phyloP scores from a whole-genome alignment of 2,329 filamentous ascomycete genomes.

The Trichophyton benhamiae region DNA sequence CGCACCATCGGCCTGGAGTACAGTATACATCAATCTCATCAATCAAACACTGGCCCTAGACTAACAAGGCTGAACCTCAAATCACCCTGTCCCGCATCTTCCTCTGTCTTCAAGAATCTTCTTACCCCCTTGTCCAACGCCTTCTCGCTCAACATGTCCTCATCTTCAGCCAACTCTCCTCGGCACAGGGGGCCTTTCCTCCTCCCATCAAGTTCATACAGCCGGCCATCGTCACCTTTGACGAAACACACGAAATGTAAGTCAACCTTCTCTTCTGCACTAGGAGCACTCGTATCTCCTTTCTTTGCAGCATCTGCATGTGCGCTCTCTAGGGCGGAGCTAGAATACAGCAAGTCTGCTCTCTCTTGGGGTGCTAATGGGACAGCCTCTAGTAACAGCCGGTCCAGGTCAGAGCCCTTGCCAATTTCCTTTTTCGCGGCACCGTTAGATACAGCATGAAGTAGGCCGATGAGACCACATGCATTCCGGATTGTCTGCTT shows the following conservation, averaged over 20 bases:
- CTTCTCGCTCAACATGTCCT: conserved; percentile 63
- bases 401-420: conserved; percentile 34
- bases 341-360: conserved; percentile 64
- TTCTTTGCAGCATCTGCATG: conserved; percentile 64
- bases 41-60: conserved; percentile 45
- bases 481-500: conserved; percentile 89
- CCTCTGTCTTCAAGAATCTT: conserved; percentile 48
- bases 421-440: conserved; percentile 51
- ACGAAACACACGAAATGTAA: conserved; percentile 95
- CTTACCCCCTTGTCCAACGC: conserved; percentile 60
- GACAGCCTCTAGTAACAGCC: conserved; percentile 57
- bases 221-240: conserved; percentile 55
- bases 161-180: conserved; percentile 45
- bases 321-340: conserved; percentile 60
- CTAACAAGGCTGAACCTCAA: conserved; percentile 53
- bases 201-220: conserved; percentile 72
- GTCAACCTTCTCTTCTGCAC: conserved; percentile 70
- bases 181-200: conserved; percentile 62
- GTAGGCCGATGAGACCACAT: conserved; percentile 76
- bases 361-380: conserved; percentile 55
- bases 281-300: conserved; percentile 68
- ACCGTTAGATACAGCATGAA: conserved; percentile 75
- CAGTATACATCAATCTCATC: conserved; percentile 17
- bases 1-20: neutral
- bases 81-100: conserved; percentile 42